phyloP scores from a whole-genome alignment of 371 early-diverging fungal species.

The Saksenaea oblongispora region DNA sequence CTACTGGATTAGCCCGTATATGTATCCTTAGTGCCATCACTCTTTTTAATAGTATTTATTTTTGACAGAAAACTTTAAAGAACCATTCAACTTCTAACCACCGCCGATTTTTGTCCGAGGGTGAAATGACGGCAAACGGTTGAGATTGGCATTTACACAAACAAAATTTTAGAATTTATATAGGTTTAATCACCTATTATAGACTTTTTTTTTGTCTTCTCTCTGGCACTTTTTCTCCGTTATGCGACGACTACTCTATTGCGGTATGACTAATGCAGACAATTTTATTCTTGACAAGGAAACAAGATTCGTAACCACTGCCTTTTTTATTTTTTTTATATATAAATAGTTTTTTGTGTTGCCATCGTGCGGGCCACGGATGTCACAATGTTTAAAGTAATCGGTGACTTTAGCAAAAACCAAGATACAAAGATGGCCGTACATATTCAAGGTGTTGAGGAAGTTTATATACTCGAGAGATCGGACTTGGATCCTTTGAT shows the following conservation, averaged over 20 bases:
- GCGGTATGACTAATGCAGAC: background rate
- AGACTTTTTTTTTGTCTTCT: background rate
- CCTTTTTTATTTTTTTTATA: too few species aligned
- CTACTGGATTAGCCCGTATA: background rate
- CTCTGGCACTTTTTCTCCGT: background rate
- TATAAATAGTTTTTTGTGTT: background rate
- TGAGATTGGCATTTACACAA: background rate
- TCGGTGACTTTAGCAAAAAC: background rate
- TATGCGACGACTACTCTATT: background rate
- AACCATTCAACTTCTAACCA: background rate
- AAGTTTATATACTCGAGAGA: constrained; percentile 9
- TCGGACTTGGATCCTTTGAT: constrained; percentile 22
- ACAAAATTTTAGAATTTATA: background rate
- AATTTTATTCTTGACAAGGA: too few species aligned
- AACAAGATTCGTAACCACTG: too few species aligned
- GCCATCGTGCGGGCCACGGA: constrained; percentile 12
- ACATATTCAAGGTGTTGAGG: constrained; percentile 10
- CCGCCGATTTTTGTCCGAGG: background rate
- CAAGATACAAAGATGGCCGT: constrained; percentile 20
- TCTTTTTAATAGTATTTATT: background rate
- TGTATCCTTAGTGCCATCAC: background rate
- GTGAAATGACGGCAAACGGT: background rate
- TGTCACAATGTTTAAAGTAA: constrained; percentile 17
- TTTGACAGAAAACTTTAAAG: background rate
- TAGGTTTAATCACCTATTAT: background rate